Evolutionary conservation across 352 stramenopile species (phyloP), one percentile per base, ranked within the genome.

Genomic region (Thalassiosira mediterranea): DNA sequence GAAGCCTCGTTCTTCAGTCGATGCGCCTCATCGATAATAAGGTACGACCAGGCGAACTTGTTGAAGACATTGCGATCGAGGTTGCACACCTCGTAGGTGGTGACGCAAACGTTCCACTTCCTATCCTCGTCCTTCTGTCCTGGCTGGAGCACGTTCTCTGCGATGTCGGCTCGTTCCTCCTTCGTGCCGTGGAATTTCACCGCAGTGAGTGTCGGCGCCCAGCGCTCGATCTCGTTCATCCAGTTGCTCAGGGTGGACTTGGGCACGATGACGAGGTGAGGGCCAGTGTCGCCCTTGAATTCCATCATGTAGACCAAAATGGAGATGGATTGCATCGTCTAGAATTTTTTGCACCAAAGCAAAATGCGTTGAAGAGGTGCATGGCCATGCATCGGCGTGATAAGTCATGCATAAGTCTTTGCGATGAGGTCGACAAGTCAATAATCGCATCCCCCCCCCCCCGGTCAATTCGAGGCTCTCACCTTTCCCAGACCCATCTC

Each of bases 261-360:
- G 2, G 97, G 97, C 0, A 99, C 97, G 69, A 98, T 87, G 29
- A 98, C 90, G 57, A 98, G 94, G 46, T 96, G 95, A 5, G 96
- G 96, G 0, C 95, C 95, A 0, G 82, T 66, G 13, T 73, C 60
- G 5, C 37, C 42, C 3, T 85, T 74, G 11, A 53, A 57, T 60
- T 93, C 86, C n/a, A 83, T 26, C 10, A 93, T 66, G 38, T 93
- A 92, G 2, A 85, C 85, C 56, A 99, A 88, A 38, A 99, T 86
- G 10, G 96, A 98, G 65, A 99, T 99, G 28, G 95, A 98, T 88
- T 99, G 97, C n/a, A 99, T 88, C 8, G 97, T 99, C 87, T 99
- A 42, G 34, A 42, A 13, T 13, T 42, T 42, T 42, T 13, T 13
- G 34, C 7, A 42, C 13, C 13, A 60, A 34, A 38, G n/a, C 2